Evolutionary conservation across 2,329 filamentous ascomycete genomes (phyloP), one percentile per base, ranked within the genome.

Genomic region (Penicillium sp.): DNA sequence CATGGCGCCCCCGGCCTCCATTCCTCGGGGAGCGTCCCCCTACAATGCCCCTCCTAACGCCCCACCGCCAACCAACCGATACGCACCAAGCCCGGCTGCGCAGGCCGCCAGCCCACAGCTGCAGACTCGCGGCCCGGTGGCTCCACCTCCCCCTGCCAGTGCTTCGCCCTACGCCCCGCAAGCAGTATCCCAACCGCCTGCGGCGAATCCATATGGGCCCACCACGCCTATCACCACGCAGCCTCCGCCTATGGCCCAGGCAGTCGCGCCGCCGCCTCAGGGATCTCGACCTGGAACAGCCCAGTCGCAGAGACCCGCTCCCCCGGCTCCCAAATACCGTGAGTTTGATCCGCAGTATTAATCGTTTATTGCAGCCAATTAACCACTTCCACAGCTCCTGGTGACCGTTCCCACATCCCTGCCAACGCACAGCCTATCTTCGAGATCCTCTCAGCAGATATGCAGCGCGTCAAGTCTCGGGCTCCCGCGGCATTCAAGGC

Each of bases 351-450:
- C 0, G 4, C 12, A 18, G 29, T 13, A 14, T 9, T 4, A 33
- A 12, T 33, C 28, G 19, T 13, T 51, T 14, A 8, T 37, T 27
- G n/a, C 37, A 45, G 31, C 53, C 61, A 52, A 64, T 45, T 50
- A 41, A 44, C 42, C 29, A 33, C 36, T 38, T 2, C n/a, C 18
- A 25, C 44, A 68, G 77, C 80, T 53, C 72, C 88, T 35, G 92
- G 92, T 60, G 92, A 97, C 69, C 85, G 92, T 41, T 89, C 87
- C 16, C 90, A 97, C 69, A 95, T 99, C 50, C 88, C 92, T 0
- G 69, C 82, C 11, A 77, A 78, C 43, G 89, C 92, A 12, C 84
- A 86, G 66, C 84, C 82, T 41, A 78, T 99, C 59, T 90, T 88
- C 46, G 88, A 95, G 44, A 81, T 95, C 31, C 79, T 99, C 40